A percentile compares a stretch with the other conserved stretches of the same genome.
These are phyloP conservation scores for Pneumocystis sp. DNA, from an alignment of 1,139 yeast species.

Conservation along the genomic window DNA sequence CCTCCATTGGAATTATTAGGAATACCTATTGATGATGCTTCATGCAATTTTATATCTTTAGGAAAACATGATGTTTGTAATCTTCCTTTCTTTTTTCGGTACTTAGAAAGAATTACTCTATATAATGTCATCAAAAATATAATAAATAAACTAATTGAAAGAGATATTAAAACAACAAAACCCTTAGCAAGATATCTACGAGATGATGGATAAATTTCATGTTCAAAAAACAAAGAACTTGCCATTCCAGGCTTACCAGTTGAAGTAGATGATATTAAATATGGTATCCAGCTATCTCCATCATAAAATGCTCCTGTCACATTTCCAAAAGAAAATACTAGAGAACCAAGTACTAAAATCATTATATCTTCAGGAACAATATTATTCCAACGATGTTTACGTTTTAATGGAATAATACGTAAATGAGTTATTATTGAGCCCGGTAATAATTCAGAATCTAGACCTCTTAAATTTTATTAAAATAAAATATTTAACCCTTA, in stretches of 20 bases:
- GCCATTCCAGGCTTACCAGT: constrained; percentile 18
- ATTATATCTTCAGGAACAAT: constrained; percentile 34
- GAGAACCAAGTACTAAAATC: constrained; percentile 48
- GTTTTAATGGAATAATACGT: constrained; percentile 23
- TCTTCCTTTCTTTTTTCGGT: background rate
- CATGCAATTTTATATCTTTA: background rate
- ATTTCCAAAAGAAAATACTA: constrained; percentile 41
- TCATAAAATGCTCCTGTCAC: constrained; percentile 57
- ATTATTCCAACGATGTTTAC: constrained; percentile 23
- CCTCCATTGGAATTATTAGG: background rate
- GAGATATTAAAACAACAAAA: constrained; percentile 70
- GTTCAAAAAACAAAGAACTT: background rate
- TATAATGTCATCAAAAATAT: constrained; percentile 31
- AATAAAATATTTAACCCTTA: background rate
- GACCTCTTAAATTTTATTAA: background rate
- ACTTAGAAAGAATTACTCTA: background rate
- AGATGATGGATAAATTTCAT: constrained; percentile 16
- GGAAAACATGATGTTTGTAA: background rate
- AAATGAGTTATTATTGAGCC: constrained; percentile 22
- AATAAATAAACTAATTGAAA: constrained; percentile 79
- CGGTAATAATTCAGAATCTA: constrained; percentile 25
- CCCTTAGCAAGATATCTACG: constrained; percentile 34
- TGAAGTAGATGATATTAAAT: constrained; percentile 29
- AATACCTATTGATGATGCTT: background rate
- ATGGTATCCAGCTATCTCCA: constrained; percentile 62